Evolutionary conservation across 2,329 filamentous ascomycete species (phyloP).

Genomic region (Phoma sp.): DNA sequence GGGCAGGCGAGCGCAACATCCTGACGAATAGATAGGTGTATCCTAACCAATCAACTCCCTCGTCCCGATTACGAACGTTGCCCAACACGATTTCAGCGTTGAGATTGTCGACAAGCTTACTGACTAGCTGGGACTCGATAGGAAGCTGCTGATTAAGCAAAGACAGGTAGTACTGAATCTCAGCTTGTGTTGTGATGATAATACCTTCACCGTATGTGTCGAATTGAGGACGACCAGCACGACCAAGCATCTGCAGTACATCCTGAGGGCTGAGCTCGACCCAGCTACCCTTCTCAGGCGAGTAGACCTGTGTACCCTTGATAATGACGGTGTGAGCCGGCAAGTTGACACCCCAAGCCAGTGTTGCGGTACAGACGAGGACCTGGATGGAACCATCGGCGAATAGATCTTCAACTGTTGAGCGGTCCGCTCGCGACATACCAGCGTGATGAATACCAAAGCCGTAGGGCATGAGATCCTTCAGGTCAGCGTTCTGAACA

Average conservation of each 20-base stretch:
- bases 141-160: constrained; percentile 96
- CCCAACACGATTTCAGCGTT: constrained; percentile 96
- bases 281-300: constrained; percentile 98
- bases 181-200: constrained; percentile 93
- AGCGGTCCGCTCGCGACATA: constrained; percentile 94
- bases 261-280: constrained; percentile 97
- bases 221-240: constrained; percentile 93
- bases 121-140: constrained; percentile 95
- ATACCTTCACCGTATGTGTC: constrained; percentile 98
- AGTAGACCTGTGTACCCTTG: constrained; percentile 98
- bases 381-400: constrained; percentile 90
- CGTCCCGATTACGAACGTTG: constrained; percentile 88
- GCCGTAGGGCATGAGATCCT: constrained; percentile 92
- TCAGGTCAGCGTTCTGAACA: constrained; percentile 84
- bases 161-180: constrained; percentile 97
- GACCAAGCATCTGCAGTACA: constrained; percentile 97
- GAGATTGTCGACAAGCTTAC: constrained; percentile 90
- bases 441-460: constrained; percentile 98
- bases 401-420: constrained; percentile 93
- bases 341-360: constrained; percentile 98
- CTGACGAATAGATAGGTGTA: constrained; percentile 98
- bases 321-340: constrained; percentile 98
- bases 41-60: constrained; percentile 98
- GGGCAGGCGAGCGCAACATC: constrained; percentile 91
- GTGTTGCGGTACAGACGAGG: constrained; percentile 94